Base-by-base conservation (phyloP, 2,329 filamentous ascomycete species). In the Fusarium musae region DNA sequence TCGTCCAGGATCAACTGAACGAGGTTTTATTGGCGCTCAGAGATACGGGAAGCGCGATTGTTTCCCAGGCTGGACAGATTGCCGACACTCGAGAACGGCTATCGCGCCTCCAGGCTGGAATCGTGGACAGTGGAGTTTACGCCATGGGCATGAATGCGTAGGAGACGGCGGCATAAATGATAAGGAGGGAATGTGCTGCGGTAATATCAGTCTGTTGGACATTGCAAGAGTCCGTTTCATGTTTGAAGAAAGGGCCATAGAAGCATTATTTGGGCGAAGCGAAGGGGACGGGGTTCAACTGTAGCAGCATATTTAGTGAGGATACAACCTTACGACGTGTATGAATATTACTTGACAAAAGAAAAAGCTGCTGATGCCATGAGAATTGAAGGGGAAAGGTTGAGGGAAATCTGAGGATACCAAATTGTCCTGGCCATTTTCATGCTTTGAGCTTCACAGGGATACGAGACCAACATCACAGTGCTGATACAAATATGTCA, bases 81-180 rank as follows among this genome's bases (percentile, higher is more conserved):
- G 83, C 83, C 17, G 83, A 85, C 59, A 84, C 83, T 17, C 79
- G 83, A 43, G 83, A 85, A 77, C 78, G 81, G 42, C 59, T 85
- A 62, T 84, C 83, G 40, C 79, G 82, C 44, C 75, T 85, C 42
- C 83, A 85, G 68, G 82, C 82, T 19, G 82, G 83, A 12, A 82
- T 84, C n/a, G 59, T 84, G 34, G 80, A 83, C 59, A 81, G 77
- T 47, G 82, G 82, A 13, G 74, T 81, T 16, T 83, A 83, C 62
- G 75, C 77, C 17, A 74, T 79, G 73, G 76, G 81, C 44, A 79
- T 81, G 74, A 67, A 77, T n/a, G 77, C 75, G 42, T 83, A 54
- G 62, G 50, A 28, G 30, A 40, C 8, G 13, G 37, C 9, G 37
- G 28, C 11, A 59, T 44, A 32, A 36, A 23, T 32, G 46, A 34